A percentile compares a stretch with the other conserved stretches of the same genome.
phyloP scores from a whole-genome alignment of 83 land plant species.

The Picea engelmannii region DNA sequence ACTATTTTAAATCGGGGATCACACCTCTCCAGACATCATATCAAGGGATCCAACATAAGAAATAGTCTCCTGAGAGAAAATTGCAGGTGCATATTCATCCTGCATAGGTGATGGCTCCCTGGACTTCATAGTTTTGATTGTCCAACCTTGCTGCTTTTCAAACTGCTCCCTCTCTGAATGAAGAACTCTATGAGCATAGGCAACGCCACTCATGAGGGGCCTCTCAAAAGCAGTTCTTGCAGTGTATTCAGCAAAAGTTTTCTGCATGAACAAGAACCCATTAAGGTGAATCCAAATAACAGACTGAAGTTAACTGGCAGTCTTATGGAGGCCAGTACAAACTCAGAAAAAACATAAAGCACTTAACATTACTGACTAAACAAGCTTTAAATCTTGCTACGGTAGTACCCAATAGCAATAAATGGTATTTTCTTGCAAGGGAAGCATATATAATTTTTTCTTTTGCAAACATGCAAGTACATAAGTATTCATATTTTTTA shows the following conservation, averaged over 20 bases:
- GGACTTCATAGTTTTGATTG: slow-evolving; percentile 68
- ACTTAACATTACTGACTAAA: too few species aligned
- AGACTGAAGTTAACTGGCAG: background rate
- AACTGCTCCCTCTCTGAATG: slow-evolving; percentile 79
- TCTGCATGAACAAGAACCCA: slow-evolving; percentile 35
- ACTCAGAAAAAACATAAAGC: too few species aligned
- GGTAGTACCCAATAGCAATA: too few species aligned
- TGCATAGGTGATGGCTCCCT: slow-evolving; percentile 49
- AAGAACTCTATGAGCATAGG: slow-evolving; percentile 87
- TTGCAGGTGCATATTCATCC: slow-evolving; percentile 95
- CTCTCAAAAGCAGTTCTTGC: slow-evolving; percentile 92
- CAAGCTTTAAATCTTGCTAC: too few species aligned
- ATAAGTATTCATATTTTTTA: too few species aligned
- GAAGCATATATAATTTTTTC: too few species aligned
- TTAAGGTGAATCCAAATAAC: background rate
- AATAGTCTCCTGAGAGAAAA: slow-evolving; percentile 78
- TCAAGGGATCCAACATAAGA: slow-evolving; percentile 69
- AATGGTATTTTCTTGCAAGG: too few species aligned
- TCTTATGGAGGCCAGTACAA: too few species aligned
- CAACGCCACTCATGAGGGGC: slow-evolving; percentile 91
- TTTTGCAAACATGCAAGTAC: too few species aligned
- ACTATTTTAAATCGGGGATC: background rate
- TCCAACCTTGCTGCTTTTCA: slow-evolving; percentile 86
- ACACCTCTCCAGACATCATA: slow-evolving; percentile 86
- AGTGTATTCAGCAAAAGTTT: slow-evolving; percentile 81